Base-by-base conservation (phyloP, 257 asterid genomes). In the Nicotiana tomentosiformis region DNA sequence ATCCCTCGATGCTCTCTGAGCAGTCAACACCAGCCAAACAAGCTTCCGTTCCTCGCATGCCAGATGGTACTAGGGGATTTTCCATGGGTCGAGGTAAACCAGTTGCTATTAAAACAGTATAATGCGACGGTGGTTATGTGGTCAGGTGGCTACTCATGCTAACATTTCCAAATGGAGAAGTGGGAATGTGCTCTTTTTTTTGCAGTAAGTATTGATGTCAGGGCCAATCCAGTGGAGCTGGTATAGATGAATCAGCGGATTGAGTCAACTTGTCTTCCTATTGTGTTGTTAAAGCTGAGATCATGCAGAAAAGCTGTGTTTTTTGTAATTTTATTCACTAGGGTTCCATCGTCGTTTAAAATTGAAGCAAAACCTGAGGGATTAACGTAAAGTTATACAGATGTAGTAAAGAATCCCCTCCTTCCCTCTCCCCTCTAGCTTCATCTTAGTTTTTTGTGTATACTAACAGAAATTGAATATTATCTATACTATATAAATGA, bases 31-130 rank as follows among this genome's bases (percentile, higher is more conserved):
- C 64, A 77, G 84, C 80, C 26, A 90, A 89, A 87, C 85, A 89
- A 82, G 68, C 94, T 85, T 82, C 90, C 6, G 96, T 89, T 65
- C 99, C 99, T 67, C 96, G 97, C 64, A 94, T 92, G 98, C 98
- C 99, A 3, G 99, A 95, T 84, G 99, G 99, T 23, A 95, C 97
- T 32, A 89, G 87, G 85, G 99, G 99, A 57, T 95, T 95, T 89
- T 92, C 96, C 4, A 83, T 94, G 96, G 99, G 99, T 56, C 91
- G 99, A 78, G 99, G 99, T 82, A 95, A 94, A 88, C 88, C 94
- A 35, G 83, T 89, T 35, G 91, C 91, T 56, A 82, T 88, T 17
- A 87, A 81, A 81, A 86, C 82, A 39, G 87, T 86, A 77, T 88
- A 88, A 86, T 0, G 46, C 29, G 26, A 26, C 4, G 8, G 15